phyloP scores from a whole-genome alignment of 805 yeast species.

The Lipomyces chichibuensis region DNA sequence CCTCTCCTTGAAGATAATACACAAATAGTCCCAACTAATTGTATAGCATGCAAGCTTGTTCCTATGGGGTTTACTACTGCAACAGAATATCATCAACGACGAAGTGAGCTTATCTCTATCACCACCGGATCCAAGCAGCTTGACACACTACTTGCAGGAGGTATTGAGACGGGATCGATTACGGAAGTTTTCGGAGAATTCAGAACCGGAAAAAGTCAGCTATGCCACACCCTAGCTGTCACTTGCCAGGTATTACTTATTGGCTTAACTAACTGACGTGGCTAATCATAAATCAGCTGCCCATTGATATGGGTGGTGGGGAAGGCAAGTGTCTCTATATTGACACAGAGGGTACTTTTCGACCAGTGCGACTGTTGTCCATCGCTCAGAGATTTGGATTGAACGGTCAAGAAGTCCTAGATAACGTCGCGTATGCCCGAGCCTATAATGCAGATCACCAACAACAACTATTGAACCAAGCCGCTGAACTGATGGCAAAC shows the following conservation, averaged over 20 bases:
- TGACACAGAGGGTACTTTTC: slow-evolving; percentile 95
- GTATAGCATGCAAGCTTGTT: slow-evolving; percentile 71
- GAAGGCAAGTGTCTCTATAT: slow-evolving; percentile 96
- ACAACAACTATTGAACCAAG: slow-evolving; percentile 78
- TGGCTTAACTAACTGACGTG: neutral
- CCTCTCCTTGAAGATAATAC: no score
- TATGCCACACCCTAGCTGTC: slow-evolving; percentile 95
- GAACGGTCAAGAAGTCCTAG: slow-evolving; percentile 90
- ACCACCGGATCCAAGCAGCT: slow-evolving; percentile 95
- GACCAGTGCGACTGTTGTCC: slow-evolving; percentile 86
- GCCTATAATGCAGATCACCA: slow-evolving; percentile 98
- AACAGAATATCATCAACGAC: slow-evolving; percentile 84
- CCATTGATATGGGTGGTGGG: slow-evolving; percentile 96
- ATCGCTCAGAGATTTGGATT: slow-evolving; percentile 91
- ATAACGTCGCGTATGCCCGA: slow-evolving; percentile 95
- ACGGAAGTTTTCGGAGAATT: slow-evolving; percentile 97
- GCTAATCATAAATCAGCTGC: slow-evolving; percentile 50
- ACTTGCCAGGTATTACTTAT: slow-evolving; percentile 70
- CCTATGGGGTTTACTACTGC: slow-evolving; percentile 98
- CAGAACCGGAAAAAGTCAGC: slow-evolving; percentile 95
- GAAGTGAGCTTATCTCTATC: slow-evolving; percentile 86
- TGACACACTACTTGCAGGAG: slow-evolving; percentile 93
- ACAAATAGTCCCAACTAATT: neutral
- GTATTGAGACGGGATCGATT: slow-evolving; percentile 94
- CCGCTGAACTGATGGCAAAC: slow-evolving; percentile 95